Conservation (phyloP, 2,329 filamentous ascomycete genomes). For the Exophiala sideris region DNA sequence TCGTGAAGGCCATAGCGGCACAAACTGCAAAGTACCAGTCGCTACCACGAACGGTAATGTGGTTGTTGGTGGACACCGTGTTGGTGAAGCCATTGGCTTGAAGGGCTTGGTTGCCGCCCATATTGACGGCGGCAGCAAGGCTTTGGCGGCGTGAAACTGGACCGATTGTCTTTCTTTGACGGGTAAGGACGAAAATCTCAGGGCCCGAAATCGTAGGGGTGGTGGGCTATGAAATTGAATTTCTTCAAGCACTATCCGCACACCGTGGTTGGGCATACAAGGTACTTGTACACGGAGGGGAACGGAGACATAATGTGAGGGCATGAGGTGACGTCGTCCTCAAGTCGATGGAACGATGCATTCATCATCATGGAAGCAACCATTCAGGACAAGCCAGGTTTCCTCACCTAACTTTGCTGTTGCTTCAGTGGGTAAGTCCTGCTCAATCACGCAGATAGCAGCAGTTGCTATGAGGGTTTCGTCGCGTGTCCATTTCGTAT, state of each 20-base stretch:
- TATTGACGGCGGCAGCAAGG: constrained; percentile 8
- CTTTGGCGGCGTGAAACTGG: not conserved
- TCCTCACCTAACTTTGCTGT: no score
- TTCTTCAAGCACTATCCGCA: not conserved
- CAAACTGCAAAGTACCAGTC: constrained; percentile 28
- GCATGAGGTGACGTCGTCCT: not conserved
- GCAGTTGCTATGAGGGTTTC: not conserved
- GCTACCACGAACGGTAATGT: constrained; percentile 27
- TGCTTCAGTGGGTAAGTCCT: not conserved
- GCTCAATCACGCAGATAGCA: not conserved
- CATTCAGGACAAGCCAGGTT: no score
- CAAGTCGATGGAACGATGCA: no score
- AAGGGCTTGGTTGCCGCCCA: constrained; percentile 24
- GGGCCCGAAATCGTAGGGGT: not conserved
- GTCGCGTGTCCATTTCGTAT: not conserved
- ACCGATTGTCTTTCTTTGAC: not conserved
- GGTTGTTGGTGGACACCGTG: constrained; percentile 29
- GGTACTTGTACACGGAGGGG: not conserved
- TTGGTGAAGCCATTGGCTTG: constrained; percentile 28
- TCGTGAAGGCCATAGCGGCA: constrained; percentile 21
- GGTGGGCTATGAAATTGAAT: not conserved
- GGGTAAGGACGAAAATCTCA: no score
- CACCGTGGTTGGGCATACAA: not conserved
- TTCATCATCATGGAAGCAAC: no score
- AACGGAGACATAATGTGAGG: not conserved